Evolutionary conservation across 2,329 filamentous ascomycete genomes (phyloP).

Genomic region (Exophiala mesophila): DNA sequence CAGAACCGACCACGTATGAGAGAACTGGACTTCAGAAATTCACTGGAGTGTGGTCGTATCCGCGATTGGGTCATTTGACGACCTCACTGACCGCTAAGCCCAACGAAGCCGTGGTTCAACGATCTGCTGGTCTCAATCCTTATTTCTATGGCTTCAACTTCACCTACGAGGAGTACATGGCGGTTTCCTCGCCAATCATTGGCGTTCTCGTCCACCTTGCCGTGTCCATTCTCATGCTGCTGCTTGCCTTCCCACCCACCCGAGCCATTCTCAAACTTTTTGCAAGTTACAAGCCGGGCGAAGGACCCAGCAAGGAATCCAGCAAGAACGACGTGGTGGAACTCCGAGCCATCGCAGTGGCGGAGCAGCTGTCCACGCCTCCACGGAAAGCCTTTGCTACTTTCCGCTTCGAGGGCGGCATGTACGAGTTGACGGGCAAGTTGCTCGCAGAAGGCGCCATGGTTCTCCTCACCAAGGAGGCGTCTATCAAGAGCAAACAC

Average conservation of each 20-base stretch:
- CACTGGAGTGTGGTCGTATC: constrained; percentile 50
- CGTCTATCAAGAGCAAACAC: constrained; percentile 37
- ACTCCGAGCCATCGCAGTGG: constrained; percentile 42
- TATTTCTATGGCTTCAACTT: constrained; percentile 56
- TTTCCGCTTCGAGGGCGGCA: constrained; percentile 37
- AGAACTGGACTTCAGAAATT: constrained; percentile 37
- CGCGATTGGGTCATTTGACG: constrained; percentile 55
- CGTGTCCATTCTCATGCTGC: constrained; percentile 42
- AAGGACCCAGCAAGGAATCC: constrained; percentile 45
- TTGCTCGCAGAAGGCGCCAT: constrained; percentile 43
- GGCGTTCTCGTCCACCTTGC: constrained; percentile 48
- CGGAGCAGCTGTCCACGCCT: constrained; percentile 33
- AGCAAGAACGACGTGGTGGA: constrained; percentile 37
- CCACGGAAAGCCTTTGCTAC: constrained; percentile 40
- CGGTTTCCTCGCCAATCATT: constrained; percentile 45
- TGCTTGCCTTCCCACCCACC: constrained; percentile 49
- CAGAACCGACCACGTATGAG: constrained; percentile 34
- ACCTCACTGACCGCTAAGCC: constrained; percentile 49
- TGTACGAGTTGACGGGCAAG: constrained; percentile 42
- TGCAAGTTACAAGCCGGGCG: constrained; percentile 45
- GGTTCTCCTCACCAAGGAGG: constrained; percentile 36
- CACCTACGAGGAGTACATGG: constrained; percentile 53
- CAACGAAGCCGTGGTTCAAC: constrained; percentile 55
- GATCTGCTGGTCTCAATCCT: constrained; percentile 55
- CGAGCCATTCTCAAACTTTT: constrained; percentile 47